Evolutionary conservation across 2,329 filamentous ascomycete species (phyloP), one percentile per base, ranked within the genome.

Genomic region (Blastomyces emzantsi): DNA sequence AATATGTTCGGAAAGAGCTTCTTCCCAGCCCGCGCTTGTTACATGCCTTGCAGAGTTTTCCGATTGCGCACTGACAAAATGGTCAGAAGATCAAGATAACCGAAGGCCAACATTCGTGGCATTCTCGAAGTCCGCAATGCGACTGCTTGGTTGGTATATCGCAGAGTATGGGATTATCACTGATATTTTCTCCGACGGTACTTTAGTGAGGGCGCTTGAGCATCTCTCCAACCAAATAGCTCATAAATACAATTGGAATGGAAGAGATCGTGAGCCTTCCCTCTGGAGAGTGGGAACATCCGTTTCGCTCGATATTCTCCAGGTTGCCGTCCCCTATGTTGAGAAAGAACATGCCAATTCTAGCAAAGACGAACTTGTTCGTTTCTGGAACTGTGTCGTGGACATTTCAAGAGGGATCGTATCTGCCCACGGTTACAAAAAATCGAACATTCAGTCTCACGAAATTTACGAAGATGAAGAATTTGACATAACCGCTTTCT

Each of bases 251-350:
- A 80, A 81, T 56, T 96, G 92, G 76, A 80, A 83, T 5, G 84
- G 87, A 17, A 83, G 86, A 64, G 90, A 90, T 19, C 92, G 88
- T 71, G 84, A 85, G 17, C 80, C 83, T 0, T 83, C 86, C 61
- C 82, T 92, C 0, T 99, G 94, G 94, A 86, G 85, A 66, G 86
- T 88, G 62, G 90, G 92, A 2, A 95, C 90, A 0, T 85, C 83
- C 4, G 86, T 88, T 0, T 82, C 85, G 0, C 77, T 96, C 22
- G 81, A 83, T 2, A 82, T 97, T 22, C 76, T 96, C 0, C 80
- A 85, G 62, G 81, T 85, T 0, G 84, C 87, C 0, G 77, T 96
- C 1, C 81, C 85, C 0, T 83, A 85, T 33, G 76, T 90, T 1
- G 79, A 79, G 60, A 77, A 79, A 39, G 78, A 74, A 43, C 75